A percentile compares a stretch with the other conserved stretches of the same genome.
Evolutionary conservation across 257 asterid species (phyloP).

Genomic region (Solanum medicagineum): DNA sequence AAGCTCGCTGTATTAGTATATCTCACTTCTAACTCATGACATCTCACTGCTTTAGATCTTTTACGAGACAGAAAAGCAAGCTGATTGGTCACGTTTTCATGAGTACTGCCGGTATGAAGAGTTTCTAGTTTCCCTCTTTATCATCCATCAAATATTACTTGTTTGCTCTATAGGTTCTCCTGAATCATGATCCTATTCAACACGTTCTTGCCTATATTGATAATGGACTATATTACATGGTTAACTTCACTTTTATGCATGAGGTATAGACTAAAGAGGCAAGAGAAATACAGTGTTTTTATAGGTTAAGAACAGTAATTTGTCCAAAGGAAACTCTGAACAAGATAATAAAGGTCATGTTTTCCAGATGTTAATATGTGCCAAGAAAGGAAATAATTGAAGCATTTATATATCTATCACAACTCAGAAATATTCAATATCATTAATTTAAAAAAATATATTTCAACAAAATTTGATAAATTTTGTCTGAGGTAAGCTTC

Average conservation of each 20-base stretch:
- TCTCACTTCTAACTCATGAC: background rate
- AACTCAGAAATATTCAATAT: background rate
- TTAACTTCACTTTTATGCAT: background rate
- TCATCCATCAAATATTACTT: background rate
- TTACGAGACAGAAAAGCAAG: conserved; percentile 55
- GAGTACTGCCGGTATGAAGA: conserved; percentile 61
- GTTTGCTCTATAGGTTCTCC: background rate
- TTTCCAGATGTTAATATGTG: background rate
- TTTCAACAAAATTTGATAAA: background rate
- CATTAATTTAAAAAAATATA: background rate
- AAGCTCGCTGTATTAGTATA: background rate
- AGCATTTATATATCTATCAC: background rate
- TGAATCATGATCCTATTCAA: background rate
- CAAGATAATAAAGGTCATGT: background rate
- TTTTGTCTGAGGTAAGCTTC: background rate
- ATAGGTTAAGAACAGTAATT: background rate
- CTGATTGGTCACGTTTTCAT: conserved; percentile 63
- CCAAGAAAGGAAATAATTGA: background rate
- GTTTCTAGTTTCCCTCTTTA: conserved; percentile 3
- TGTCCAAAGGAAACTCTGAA: background rate
- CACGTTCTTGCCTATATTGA: background rate
- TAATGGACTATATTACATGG: background rate
- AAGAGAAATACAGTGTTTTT: background rate
- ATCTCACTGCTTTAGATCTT: conserved; percentile 32
- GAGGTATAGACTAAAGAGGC: background rate